Evolutionary conservation across 1,284 basidiomycete genomes (phyloP).

Genomic region (Inonotus hispidus): DNA sequence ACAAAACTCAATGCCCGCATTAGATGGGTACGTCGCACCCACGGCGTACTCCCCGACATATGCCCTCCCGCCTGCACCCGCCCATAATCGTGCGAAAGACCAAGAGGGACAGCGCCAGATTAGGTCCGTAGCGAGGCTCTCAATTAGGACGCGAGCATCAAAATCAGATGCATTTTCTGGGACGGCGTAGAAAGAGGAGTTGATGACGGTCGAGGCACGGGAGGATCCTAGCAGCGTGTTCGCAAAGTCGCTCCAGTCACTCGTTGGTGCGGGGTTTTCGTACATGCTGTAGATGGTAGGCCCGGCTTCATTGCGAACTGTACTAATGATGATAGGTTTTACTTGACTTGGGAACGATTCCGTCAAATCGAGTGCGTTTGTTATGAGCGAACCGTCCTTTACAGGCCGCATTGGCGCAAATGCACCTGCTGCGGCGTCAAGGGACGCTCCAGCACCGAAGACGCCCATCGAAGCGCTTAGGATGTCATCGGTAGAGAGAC

Average conservation of each 20-base stretch:
- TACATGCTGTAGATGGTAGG: constrained; percentile 48
- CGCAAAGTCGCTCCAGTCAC: constrained; percentile 38
- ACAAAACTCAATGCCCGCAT: constrained; percentile 51
- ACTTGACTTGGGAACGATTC: constrained; percentile 46
- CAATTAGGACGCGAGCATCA: constrained; percentile 53
- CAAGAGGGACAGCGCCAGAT: constrained; percentile 67
- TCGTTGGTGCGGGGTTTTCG: constrained; percentile 35
- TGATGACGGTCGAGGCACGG: constrained; percentile 43
- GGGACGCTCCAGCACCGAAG: constrained; percentile 31
- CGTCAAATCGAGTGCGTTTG: constrained; percentile 52
- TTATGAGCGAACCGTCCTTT: constrained; percentile 53
- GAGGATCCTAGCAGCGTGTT: constrained; percentile 42
- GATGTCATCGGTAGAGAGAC: constrained; percentile 46
- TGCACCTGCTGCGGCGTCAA: constrained; percentile 49
- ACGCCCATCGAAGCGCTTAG: constrained; percentile 45
- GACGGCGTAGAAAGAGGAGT: constrained; percentile 46
- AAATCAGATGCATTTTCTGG: constrained; percentile 25
- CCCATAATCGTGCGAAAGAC: constrained; percentile 66
- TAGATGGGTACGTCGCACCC: constrained; percentile 66
- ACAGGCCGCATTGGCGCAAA: constrained; percentile 60
- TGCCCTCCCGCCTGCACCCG: constrained; percentile 53
- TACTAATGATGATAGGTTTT: constrained; percentile 67
- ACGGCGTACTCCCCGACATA: constrained; percentile 65
- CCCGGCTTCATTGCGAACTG: constrained; percentile 66
- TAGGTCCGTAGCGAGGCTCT: constrained; percentile 62